These are phyloP conservation scores for Botryotinia narcissicola DNA, from an alignment of 2,329 filamentous ascomycete species.

Conservation along the genomic window DNA sequence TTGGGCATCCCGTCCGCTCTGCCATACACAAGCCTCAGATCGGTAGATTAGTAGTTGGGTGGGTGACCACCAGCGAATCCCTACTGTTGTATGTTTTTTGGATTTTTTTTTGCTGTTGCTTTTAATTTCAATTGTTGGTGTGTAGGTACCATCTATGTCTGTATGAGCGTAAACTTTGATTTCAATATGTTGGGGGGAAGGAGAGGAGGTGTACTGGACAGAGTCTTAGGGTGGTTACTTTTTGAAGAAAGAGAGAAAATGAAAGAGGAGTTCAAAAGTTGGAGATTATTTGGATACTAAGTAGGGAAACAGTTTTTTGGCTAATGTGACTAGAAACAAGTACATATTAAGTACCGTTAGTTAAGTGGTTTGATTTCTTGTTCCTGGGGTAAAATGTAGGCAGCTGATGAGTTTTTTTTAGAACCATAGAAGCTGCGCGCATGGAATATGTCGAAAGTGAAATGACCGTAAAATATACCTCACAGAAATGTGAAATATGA, in stretches of 20 bases:
- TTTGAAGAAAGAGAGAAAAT: too few species aligned
- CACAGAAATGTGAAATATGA: too few species aligned
- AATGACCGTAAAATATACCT: too few species aligned
- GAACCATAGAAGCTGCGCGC: too few species aligned
- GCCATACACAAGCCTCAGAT: not conserved
- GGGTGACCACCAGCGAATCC: not conserved
- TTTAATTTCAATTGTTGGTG: not conserved
- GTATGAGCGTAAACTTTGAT: not conserved
- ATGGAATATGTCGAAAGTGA: too few species aligned
- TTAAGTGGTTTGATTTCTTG: too few species aligned
- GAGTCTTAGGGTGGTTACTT: not conserved
- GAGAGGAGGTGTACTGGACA: accelerated
- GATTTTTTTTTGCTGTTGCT: not conserved
- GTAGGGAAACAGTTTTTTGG: too few species aligned
- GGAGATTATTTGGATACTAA: too few species aligned
- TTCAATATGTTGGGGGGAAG: not conserved
- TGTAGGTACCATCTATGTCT: too few species aligned
- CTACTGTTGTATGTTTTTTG: not conserved
- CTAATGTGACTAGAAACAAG: not conserved
- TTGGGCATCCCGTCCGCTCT: not conserved
- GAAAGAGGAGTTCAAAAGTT: not conserved
- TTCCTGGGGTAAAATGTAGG: too few species aligned
- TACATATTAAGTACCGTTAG: not conserved
- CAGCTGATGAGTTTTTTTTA: not conserved
- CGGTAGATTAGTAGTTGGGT: not conserved